A percentile compares a stretch with the other conserved stretches of the same genome.
Evolutionary conservation across 352 stramenopile genomes (phyloP).

Genomic region (Poterioochromonas sp.): DNA sequence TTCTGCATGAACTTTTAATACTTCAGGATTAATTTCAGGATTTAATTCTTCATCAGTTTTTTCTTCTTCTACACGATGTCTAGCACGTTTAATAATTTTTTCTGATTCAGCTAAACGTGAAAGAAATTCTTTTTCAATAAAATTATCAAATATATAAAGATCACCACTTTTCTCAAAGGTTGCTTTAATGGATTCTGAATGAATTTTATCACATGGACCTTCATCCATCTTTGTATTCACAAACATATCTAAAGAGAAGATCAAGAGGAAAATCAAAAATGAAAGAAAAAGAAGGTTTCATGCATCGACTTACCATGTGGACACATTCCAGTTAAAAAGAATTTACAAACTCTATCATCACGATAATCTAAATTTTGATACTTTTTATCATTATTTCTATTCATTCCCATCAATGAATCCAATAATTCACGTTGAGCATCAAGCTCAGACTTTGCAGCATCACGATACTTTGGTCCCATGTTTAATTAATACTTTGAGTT

Average conservation of each 20-base stretch:
- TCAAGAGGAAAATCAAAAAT: not conserved
- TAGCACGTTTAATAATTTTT: conserved; percentile 24
- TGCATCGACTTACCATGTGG: conserved; percentile 47
- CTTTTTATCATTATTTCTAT: conserved; percentile 71
- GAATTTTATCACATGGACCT: conserved; percentile 58
- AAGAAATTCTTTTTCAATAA: conserved; percentile 57
- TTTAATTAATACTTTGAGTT: too few relatives aligned
- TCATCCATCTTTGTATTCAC: conserved; percentile 74
- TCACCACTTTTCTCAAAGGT: conserved; percentile 51
- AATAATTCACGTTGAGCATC: conserved; percentile 69
- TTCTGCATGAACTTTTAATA: conserved; percentile 59
- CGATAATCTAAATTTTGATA: conserved; percentile 61
- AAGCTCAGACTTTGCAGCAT: conserved; percentile 46
- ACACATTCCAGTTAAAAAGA: conserved; percentile 65
- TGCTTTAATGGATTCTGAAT: conserved; percentile 58
- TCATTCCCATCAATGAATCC: conserved; percentile 77
- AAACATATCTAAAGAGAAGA: conserved; percentile 57
- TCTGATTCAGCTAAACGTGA: conserved; percentile 53
- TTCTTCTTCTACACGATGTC: conserved; percentile 51
- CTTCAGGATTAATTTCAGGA: conserved; percentile 54
- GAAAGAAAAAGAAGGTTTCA: not conserved
- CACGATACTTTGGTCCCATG: conserved; percentile 35
- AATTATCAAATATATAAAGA: conserved; percentile 52
- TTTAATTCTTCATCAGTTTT: conserved; percentile 55
- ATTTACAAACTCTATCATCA: conserved; percentile 59